Base-by-base conservation (phyloP, 768 basidiomycete species). In the Boletus insuetus region DNA sequence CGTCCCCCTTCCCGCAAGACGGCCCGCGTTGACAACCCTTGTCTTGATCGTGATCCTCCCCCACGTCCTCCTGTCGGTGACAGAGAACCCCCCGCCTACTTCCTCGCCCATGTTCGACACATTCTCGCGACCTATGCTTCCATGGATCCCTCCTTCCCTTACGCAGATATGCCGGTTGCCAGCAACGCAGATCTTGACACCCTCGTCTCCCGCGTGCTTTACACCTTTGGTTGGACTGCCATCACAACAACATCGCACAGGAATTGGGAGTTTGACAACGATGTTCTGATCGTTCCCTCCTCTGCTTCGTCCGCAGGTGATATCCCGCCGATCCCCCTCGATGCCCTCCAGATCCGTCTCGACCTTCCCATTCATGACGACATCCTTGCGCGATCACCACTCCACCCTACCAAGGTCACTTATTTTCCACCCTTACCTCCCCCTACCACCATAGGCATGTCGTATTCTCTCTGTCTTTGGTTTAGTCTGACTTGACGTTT, bases 91-190 rank as follows among this genome's bases (percentile, higher is more conserved):
- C 69, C 71, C 8, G 62, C 61, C 12, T 73, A 71, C 55, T 69
- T 73, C 49, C 56, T 64, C 29, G 43, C 51, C 37, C 73, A 79
- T 61, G 70, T 77, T 37, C 68, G 72, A 42, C 74, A 77, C 42
- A 80, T 78, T 73, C 74, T 83, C 31, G 76, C 80, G 60, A 57
- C 61, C 16, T 74, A 81, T 58, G 74, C 81, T 38, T 79, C 80
- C 20, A 70, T 71, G 50, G 69, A 77, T 40, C 62, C 66, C 26
- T 58, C 47, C 53, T 68, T 59, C 66, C 67, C 59, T 49, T 66
- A 65, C 62, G 69, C 42, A 65, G 62, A 58, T 53, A 53, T 7
- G 26, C 58, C 54, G 42, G 54, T 64, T 41, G 47, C 55, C 31
- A 55, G 47, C 57, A 59, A 34, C 42, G 53, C 51, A 49, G 66